Percentiles rank a stretch among this genome's conserved stretches.
phyloP scores from a whole-genome alignment of 2,329 filamentous ascomycete genomes.

The Bipolaris zeicola region DNA sequence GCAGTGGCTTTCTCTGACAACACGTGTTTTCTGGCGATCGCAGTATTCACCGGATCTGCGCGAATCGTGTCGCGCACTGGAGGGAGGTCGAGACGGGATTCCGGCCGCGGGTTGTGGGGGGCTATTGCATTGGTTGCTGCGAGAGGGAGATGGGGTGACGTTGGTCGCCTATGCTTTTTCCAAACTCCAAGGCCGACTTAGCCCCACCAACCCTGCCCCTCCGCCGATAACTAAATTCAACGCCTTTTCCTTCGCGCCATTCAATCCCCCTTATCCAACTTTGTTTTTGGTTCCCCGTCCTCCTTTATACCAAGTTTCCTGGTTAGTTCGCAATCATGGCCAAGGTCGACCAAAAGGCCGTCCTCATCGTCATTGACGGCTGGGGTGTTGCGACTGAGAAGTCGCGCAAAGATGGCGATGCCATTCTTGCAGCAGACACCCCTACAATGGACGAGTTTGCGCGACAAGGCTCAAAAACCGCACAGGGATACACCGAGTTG shows the following conservation, averaged over 20 bases:
- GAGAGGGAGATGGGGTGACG: constrained; percentile 25
- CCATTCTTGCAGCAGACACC: constrained; percentile 90
- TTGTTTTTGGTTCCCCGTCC: background rate
- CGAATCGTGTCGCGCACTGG: constrained; percentile 10
- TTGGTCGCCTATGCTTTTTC: constrained; percentile 23
- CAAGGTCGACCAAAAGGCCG: constrained; percentile 71
- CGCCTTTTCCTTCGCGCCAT: constrained; percentile 5
- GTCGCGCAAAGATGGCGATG: constrained; percentile 88
- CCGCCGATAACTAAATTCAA: constrained; percentile 24
- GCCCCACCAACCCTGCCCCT: constrained; percentile 37
- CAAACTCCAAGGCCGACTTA: constrained; percentile 8
- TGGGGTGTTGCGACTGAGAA: constrained; percentile 87
- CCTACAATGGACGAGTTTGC: constrained; percentile 91
- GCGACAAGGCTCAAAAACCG: constrained; percentile 68
- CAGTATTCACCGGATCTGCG: constrained; percentile 12
- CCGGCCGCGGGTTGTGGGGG: constrained; percentile 32
- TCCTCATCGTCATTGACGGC: constrained; percentile 95
- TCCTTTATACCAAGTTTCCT: background rate
- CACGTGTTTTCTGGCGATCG: constrained; percentile 3
- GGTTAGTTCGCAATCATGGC: constrained; percentile 59
- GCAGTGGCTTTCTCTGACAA: constrained; percentile 3
- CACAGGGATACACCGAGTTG: constrained; percentile 86
- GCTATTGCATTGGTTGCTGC: constrained; percentile 16
- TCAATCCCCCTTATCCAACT: background rate
- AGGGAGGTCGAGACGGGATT: constrained; percentile 18